A percentile compares a stretch with the other conserved stretches of the same genome.
Evolutionary conservation across 1,284 basidiomycete species (phyloP).

Genomic region (Tetrapyrgos nigripes): DNA sequence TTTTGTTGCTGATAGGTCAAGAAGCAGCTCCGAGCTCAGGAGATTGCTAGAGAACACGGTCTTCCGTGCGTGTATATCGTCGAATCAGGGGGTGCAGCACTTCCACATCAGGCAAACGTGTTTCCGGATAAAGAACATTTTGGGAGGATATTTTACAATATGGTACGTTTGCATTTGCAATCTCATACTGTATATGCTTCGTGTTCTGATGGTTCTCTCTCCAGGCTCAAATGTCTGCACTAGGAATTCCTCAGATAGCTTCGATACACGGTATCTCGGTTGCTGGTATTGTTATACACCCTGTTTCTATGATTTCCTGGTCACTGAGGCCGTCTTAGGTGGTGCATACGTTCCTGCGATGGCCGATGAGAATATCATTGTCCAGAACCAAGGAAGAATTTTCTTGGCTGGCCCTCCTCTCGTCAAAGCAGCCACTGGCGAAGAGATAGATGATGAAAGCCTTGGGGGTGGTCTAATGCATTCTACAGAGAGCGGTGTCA

Average conservation of each 20-base stretch:
- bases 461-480: slow-evolving; percentile 95
- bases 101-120: slow-evolving; percentile 93
- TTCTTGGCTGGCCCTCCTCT: slow-evolving; percentile 97
- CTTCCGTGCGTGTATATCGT: slow-evolving; percentile 95
- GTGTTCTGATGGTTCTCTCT: slow-evolving; percentile 5
- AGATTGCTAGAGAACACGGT: slow-evolving; percentile 89
- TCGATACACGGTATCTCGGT: slow-evolving; percentile 96
- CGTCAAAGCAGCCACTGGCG: slow-evolving; percentile 95
- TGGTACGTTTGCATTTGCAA: slow-evolving; percentile 57
- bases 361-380: slow-evolving; percentile 96
- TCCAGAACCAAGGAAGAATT: slow-evolving; percentile 91
- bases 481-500: slow-evolving; percentile 91
- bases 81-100: slow-evolving; percentile 92
- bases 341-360: slow-evolving; percentile 96
- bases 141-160: slow-evolving; percentile 96
- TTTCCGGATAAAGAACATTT: slow-evolving; percentile 95
- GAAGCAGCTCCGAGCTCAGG: slow-evolving; percentile 94
- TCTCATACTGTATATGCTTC: slow-evolving; percentile 15
- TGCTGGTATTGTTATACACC: slow-evolving; percentile 57
- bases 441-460: slow-evolving; percentile 92
- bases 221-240: slow-evolving; percentile 89
- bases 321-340: slow-evolving; percentile 45
- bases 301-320: not conserved
- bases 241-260: slow-evolving; percentile 91
- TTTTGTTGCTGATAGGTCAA: slow-evolving; percentile 67